Evolutionary conservation across 495 filamentous ascomycete species (phyloP).

Genomic region (Hypoxylon rickii): DNA sequence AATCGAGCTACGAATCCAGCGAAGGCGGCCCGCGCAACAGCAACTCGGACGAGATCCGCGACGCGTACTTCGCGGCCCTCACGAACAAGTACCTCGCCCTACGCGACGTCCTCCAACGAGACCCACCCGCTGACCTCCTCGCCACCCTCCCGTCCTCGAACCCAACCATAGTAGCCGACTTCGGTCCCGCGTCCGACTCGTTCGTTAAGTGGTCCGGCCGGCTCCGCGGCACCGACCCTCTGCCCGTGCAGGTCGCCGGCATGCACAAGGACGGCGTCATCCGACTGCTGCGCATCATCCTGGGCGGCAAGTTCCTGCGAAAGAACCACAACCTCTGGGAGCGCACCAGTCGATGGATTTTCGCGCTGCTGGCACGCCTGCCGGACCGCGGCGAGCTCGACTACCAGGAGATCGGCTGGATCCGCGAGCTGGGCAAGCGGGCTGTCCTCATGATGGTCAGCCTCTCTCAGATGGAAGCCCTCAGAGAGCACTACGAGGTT

Average conservation of each 20-base stretch:
- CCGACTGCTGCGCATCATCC: conserved; percentile 54
- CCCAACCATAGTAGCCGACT: conserved; percentile 57
- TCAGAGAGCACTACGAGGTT: conserved; percentile 44
- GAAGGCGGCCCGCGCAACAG: conserved; percentile 47
- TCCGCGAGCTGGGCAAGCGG: conserved; percentile 64
- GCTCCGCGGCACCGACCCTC: conserved; percentile 59
- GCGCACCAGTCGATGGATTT: conserved; percentile 62
- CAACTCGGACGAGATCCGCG: conserved; percentile 41
- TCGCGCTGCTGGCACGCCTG: conserved; percentile 63
- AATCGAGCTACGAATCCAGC: conserved; percentile 23
- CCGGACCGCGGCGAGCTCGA: conserved; percentile 61
- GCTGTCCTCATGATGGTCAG: conserved; percentile 57
- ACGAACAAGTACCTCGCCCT: conserved; percentile 62
- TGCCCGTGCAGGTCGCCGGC: conserved; percentile 67
- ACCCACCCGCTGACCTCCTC: conserved; percentile 56
- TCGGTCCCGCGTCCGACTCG: conserved; percentile 47
- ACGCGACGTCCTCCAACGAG: conserved; percentile 58
- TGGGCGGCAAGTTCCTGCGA: conserved; percentile 52
- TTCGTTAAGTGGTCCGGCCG: conserved; percentile 57
- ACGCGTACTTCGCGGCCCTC: conserved; percentile 68
- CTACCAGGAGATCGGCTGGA: conserved; percentile 59
- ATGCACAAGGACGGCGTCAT: conserved; percentile 68
- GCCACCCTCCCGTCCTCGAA: conserved; percentile 59
- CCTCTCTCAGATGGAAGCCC: conserved; percentile 53
- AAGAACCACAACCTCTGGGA: conserved; percentile 50